Base-by-base conservation (phyloP, 345 rosid species). In the Limnanthes douglasii region DNA sequence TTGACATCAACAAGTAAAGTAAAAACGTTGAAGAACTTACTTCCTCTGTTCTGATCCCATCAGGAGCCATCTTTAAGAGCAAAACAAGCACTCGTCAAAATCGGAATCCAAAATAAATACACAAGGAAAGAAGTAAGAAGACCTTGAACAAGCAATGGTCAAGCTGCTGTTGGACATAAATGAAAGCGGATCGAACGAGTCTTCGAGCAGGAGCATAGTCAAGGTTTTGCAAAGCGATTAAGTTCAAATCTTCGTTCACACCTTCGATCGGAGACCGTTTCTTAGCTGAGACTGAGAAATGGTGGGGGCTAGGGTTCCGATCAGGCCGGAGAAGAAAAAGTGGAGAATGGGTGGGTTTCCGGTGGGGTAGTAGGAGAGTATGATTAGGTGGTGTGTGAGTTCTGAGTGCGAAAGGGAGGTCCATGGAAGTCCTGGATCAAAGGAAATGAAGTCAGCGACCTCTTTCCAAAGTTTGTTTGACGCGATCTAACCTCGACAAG, bases 111-210 rank as follows among this genome's bases (percentile, higher is more conserved):
- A 0, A 25, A 21, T 13, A 22, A 29, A 34, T 34, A 2, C 2
- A 23, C 31, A 15, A 26, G 1, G 10, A 8, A 22, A 11, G 32
- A 21, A 36, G 31, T 5, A 14, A 6, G 19, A 18, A 4, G 10
- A 75, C 97, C 93, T 76, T 78, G 55, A 82, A 79, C 45, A 88
- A 53, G 39, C 75, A 72, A 51, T 88, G 97, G 60, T 83, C 97
- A 35, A 88, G 83, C 54, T 66, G 70, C 51, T 30, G 73, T 31
- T 78, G 93, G 18, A 64, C 66, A 30, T 69, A 60, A 27, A 12
- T 3, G 37, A 88, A 88, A 46, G 97, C 93, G 5, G 76, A 69
- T 19, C 93, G 93, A 18, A 69, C 76, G 34, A 32, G 39, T 30
- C 97, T 56, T 26, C 97, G 66, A 37, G 78, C 72, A 2, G 77